Base-by-base conservation (phyloP, 345 rosid genomes). In the Adansonia digitata region DNA sequence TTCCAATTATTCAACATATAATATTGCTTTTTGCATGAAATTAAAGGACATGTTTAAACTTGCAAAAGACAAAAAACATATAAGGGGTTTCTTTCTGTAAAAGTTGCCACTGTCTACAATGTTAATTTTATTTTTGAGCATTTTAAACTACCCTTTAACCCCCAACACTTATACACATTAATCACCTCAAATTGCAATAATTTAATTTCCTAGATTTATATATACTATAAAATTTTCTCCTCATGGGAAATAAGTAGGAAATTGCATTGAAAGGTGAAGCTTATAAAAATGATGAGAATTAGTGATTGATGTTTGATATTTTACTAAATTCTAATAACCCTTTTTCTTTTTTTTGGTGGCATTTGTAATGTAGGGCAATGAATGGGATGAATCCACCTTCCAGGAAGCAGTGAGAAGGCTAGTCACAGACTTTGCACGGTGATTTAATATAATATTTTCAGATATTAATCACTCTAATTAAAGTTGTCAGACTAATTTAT, bases 371-470 rank as follows among this genome's bases (percentile, higher is more conserved):
- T 57, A 92, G 98, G 92, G 83, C 9, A 69, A 69, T 39, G 96
- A 88, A 72, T 94, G 96, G 91, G 93, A 94, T 88, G 96, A 94
- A 79, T 68, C 90, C 42, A 85, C 82, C 84, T 92, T 92, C 92
- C 83, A 72, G 86, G 96, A 94, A 87, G 97, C 98, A 79, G 86
- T 87, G 59, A 86, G 82, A 81, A 87, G 97, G 66, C 84, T 89
- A 15, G 84, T 89, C 77, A 86, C 85, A 78, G 93, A 94, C 81
- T 46, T 92, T 82, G 83, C 87, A 79, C 89, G 72, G 31, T 85
- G 70, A 61, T 61, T 9, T 29, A 12, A 65, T 20, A 5, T 34
- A 20, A 8, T 34, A 3, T 5, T 59, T 27, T 14, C 3, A 15
- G 1, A 1, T 15, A 15, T 13, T 51, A n/a, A 51, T 51, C 24